Evolutionary conservation across 805 yeast species (phyloP), one percentile per base, ranked within the genome.

Genomic region (Saitoella complicata): DNA sequence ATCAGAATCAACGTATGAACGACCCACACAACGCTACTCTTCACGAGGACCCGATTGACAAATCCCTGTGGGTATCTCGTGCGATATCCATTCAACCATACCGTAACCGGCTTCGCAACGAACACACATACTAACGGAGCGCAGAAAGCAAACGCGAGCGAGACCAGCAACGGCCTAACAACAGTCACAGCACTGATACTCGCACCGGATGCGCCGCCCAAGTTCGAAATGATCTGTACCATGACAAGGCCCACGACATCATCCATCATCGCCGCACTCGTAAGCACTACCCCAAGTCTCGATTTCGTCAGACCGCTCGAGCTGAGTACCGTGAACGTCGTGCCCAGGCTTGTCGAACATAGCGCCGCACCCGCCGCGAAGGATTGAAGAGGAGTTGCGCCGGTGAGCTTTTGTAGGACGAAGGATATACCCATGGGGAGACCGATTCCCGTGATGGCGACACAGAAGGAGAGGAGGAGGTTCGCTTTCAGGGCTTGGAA

Each of bases 301-400:
- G 34, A 8, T 2, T 9, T 9, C 3, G n/a, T 11, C 4, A 44
- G 31, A 2, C 35, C 41, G 32, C n/a, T 21, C 2, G 46, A n/a
- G n/a, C 29, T 7, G 2, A 44, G 36, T 32, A 44, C 36, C 2
- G 46, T 9, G 44, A 44, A 44, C 12, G 46, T 43, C 7, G 46
- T 44, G 34, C 46, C 46, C 7, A 44, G 5, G 31, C 41, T 32
- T 8, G 46, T 44, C 3, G 46, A 42, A 31, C 41, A 42, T 7
- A 44, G 42, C 8, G 46, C 39, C 7, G 46, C 45, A 3, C 46
- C 46, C 2, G 46, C 46, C 2, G 46, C 45, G 21, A 44, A 44
- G 12, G 45, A n/a, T 5, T 41, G 46, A 3, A 42, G 36, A 7
- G 32, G 31, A 3, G 46, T 30, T 8, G 42, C 46, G n/a, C 21